Base-by-base conservation (phyloP, 257 asterid species). In the Voacanga thouarsii region DNA sequence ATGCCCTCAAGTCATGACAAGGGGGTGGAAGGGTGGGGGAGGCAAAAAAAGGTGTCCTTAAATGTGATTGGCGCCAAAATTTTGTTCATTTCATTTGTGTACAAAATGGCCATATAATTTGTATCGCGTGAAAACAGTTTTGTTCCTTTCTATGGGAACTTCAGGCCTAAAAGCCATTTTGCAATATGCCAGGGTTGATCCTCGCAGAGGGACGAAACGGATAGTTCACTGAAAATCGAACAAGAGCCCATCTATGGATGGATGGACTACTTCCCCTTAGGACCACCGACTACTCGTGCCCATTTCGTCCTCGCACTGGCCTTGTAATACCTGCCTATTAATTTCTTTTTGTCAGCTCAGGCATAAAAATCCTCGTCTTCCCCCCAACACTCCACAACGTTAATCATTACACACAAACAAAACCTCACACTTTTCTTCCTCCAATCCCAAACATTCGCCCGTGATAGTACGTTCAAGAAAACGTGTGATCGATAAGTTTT, bases 81-180 rank as follows among this genome's bases (percentile, higher is more conserved):
- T 30, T 21, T 47, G 18, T 70, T 59, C 73, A 43, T 50, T 70
- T 59, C 73, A 43, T 50, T 30, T 44, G 39, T 1, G 39, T 12
- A n/a, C 18, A 26, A 5, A n/a, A 80, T 75, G 83, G 56, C 76
- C 79, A 75, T 1, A 14, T 4, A 8, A 9, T 53, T 33, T 33
- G 37, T 33, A 33, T 2, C 1, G 37, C 37, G 2, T 33, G 61
- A 24, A 15, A 61, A 2, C 49, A 45, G 60, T 53, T 49, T 39
- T 66, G 80, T 76, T 75, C 74, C 68, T 80, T 68, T 71, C 37
- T 41, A 60, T 30, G 24, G 39, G 65, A 14, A 76, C 67, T 43
- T 47, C 50, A 50, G 37, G 78, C 75, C 78, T 33, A 33, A 33
- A 50, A 53, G 67, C 75, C 77, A 19, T 4, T 51, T 23, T 26